Evolutionary conservation across 345 rosid genomes (phyloP).

Genomic region (Syzygium jambos): DNA sequence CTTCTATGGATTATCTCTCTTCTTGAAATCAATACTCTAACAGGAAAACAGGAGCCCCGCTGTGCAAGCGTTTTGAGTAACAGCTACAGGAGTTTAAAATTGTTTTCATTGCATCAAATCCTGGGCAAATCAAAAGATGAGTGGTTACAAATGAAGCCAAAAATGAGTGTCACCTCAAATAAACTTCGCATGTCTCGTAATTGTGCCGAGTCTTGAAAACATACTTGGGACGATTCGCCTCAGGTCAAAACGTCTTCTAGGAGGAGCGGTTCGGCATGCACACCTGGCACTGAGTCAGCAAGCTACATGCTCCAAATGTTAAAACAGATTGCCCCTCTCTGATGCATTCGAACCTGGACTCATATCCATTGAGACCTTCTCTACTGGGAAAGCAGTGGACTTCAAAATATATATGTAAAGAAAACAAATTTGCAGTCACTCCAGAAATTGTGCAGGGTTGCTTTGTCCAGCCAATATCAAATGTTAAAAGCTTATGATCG

Average conservation of each 20-base stretch:
- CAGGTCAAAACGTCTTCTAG: not conserved
- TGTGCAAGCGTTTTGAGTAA: not conserved
- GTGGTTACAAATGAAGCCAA: not conserved
- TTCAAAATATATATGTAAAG: not conserved
- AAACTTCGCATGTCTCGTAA: not conserved
- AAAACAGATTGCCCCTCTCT: not conserved
- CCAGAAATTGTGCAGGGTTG: not conserved
- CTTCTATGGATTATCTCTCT: not conserved
- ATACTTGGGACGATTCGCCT: not conserved
- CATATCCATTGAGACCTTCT: not conserved
- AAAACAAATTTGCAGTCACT: not conserved
- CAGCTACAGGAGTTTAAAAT: not conserved
- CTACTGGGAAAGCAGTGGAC: not conserved
- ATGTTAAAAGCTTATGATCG: not conserved
- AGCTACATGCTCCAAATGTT: not conserved
- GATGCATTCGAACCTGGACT: not conserved
- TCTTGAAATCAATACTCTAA: not conserved
- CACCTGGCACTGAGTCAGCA: not conserved
- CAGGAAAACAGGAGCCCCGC: not conserved
- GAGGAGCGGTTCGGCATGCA: not conserved
- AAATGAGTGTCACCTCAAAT: not conserved
- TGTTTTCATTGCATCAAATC: not conserved
- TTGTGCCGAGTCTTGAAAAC: not conserved
- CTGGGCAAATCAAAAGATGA: not conserved
- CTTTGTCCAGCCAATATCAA: not conserved